These are phyloP conservation scores for Candida succiphila DNA, from an alignment of 805 yeast species.

Conservation along the genomic window DNA sequence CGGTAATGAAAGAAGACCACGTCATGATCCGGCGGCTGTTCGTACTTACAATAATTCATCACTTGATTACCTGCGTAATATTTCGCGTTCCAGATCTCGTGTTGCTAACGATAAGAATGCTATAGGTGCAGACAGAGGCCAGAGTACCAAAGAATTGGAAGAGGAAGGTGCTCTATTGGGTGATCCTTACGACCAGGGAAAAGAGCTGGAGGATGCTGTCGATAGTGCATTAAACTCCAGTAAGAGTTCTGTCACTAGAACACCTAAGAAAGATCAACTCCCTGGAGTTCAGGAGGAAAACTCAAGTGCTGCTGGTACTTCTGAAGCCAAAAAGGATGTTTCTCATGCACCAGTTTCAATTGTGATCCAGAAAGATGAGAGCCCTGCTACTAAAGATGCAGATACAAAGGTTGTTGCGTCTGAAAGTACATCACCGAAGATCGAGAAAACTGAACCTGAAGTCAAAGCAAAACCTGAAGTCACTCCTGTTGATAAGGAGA, in stretches of 20 bases:
- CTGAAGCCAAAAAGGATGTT: background rate
- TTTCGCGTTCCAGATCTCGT: conserved; percentile 56
- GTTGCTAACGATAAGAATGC: conserved; percentile 25
- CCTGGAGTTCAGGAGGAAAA: background rate
- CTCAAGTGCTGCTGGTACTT: conserved; percentile 1
- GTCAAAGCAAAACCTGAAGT: no score
- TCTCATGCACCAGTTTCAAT: no score
- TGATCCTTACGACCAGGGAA: conserved; percentile 37
- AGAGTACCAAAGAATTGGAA: conserved; percentile 29
- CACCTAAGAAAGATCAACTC: background rate
- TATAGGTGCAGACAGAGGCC: conserved; percentile 14
- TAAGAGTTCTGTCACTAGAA: no score
- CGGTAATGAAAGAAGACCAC: conserved; percentile 29
- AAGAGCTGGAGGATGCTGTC: conserved; percentile 39
- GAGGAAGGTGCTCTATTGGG: conserved; percentile 51
- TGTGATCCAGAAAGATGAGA: no score
- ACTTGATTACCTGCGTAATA: conserved; percentile 50
- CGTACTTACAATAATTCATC: conserved; percentile 25
- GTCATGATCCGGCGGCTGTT: conserved; percentile 25
- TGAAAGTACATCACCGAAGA: no score
- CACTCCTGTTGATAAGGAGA: no score
- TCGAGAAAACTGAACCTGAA: no score
- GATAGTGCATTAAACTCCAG: conserved; percentile 28
- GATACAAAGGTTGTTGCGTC: no score
- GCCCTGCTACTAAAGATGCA: no score